Evolutionary conservation across 371 early-diverging fungal genomes (phyloP).

Genomic region (Actinomortierella ambigua): DNA sequence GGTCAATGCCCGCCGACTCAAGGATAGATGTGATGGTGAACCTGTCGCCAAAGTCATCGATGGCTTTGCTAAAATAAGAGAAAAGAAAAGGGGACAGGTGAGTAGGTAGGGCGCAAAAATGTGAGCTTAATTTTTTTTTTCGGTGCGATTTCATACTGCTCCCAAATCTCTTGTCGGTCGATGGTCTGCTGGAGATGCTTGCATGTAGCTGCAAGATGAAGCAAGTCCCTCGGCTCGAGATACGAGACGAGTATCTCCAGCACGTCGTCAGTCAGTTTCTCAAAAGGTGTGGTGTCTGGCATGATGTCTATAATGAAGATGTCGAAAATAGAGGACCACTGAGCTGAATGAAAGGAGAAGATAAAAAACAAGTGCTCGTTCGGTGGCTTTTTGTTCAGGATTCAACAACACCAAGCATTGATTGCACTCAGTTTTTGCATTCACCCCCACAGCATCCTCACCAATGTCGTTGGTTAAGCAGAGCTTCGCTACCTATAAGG

Average conservation of each 20-base stretch:
- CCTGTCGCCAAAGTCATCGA: conserved; percentile 60
- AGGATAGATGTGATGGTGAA: conserved; percentile 56
- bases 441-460: no score
- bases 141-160: conserved; percentile 24
- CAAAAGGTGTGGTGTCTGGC: conserved; percentile 33
- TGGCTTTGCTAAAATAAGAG: conserved; percentile 47
- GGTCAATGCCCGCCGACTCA: conserved; percentile 52
- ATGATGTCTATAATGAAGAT: no score
- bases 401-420: no score
- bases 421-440: no score
- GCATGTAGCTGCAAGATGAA: conserved; percentile 37
- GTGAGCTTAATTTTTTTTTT: background rate
- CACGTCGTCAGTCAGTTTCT: conserved; percentile 28
- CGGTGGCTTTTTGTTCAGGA: no score
- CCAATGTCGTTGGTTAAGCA: no score
- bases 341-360: no score
- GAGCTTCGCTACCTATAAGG: conserved; percentile 38
- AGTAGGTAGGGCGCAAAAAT: background rate
- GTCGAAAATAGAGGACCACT: no score
- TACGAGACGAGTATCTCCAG: conserved; percentile 34
- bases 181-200: conserved; percentile 18
- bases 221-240: conserved; percentile 39
- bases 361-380: no score
- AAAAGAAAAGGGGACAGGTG: background rate
- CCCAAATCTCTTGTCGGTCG: conserved; percentile 37